Evolutionary conservation across 805 yeast species (phyloP).

Genomic region (Sugiyamaella mastotermitis): DNA sequence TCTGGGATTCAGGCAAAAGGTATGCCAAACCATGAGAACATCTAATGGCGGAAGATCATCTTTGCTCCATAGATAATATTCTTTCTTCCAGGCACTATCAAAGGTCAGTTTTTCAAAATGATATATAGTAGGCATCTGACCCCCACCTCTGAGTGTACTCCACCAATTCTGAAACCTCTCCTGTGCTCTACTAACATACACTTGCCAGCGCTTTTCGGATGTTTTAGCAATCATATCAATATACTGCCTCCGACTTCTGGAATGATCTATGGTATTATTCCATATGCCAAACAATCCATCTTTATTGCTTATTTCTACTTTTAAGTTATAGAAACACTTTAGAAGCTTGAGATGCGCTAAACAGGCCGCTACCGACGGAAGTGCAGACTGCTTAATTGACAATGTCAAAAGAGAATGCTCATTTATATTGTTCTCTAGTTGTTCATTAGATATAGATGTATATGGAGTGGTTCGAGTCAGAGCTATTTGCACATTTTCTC

Average conservation of each 20-base stretch:
- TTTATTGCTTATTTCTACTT: too few species aligned
- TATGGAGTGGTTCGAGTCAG: too few species aligned
- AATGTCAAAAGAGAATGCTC: too few species aligned
- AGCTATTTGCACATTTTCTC: too few species aligned
- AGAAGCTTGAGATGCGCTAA: too few species aligned
- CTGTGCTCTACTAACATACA: conserved; percentile 12
- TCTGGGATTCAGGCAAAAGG: conserved; percentile 21
- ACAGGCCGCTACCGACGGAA: too few species aligned
- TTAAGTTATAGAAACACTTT: too few species aligned
- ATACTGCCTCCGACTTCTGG: background rate
- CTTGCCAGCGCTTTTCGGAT: conserved; percentile 14
- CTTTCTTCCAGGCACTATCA: too few species aligned
- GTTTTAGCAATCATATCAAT: background rate
- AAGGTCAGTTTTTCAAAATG: background rate
- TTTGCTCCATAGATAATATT: too few species aligned
- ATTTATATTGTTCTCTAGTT: too few species aligned
- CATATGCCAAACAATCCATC: conserved; percentile 16
- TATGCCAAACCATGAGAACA: conserved; percentile 24
- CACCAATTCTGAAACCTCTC: conserved; percentile 16
- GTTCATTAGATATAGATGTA: too few species aligned
- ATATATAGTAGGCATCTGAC: conserved; percentile 1
- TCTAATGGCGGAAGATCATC: conserved; percentile 18
- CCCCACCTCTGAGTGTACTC: background rate
- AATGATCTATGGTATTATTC: background rate
- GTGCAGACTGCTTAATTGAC: too few species aligned